phyloP scores from a whole-genome alignment of 495 filamentous ascomycete species.

The Xylaria flabelliformis region DNA sequence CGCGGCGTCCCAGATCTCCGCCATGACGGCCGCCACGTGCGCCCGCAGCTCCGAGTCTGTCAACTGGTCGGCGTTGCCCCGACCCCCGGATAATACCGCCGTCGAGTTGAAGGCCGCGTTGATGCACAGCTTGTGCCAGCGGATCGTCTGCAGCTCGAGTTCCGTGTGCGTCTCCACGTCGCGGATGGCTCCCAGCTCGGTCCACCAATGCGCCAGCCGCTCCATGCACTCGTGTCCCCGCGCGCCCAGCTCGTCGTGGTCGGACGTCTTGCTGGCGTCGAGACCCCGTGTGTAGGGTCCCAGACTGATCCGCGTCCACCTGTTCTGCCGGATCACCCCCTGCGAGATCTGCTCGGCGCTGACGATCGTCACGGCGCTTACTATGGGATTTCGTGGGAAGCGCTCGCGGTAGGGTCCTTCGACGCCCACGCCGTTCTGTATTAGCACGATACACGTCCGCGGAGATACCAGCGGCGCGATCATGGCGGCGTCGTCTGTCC shows the following conservation, averaged over 20 bases:
- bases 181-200: conserved; percentile 53
- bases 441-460: conserved; percentile 63
- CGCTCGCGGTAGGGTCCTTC: conserved; percentile 65
- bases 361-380: conserved; percentile 67
- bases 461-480: conserved; percentile 61
- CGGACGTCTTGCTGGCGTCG: conserved; percentile 14
- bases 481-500: conserved; percentile 50
- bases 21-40: conserved; percentile 61
- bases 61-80: conserved; percentile 62
- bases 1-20: conserved; percentile 62
- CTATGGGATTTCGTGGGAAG: conserved; percentile 61
- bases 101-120: conserved; percentile 70
- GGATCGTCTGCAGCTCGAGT: conserved; percentile 59
- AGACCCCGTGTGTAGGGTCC: conserved; percentile 58
- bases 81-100: conserved; percentile 61
- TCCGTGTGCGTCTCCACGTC: conserved; percentile 59
- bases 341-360: conserved; percentile 57
- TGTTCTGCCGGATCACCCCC: conserved; percentile 62
- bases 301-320: conserved; percentile 65
- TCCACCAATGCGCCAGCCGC: conserved; percentile 47
- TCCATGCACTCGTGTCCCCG: conserved; percentile 35
- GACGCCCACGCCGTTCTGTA: conserved; percentile 75
- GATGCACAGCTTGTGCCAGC: conserved; percentile 71
- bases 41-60: conserved; percentile 55
- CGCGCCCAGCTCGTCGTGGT: conserved; percentile 41